These are phyloP conservation scores for Aschersonia sp. DNA, from an alignment of 2,329 filamentous ascomycete species.

Conservation along the genomic window DNA sequence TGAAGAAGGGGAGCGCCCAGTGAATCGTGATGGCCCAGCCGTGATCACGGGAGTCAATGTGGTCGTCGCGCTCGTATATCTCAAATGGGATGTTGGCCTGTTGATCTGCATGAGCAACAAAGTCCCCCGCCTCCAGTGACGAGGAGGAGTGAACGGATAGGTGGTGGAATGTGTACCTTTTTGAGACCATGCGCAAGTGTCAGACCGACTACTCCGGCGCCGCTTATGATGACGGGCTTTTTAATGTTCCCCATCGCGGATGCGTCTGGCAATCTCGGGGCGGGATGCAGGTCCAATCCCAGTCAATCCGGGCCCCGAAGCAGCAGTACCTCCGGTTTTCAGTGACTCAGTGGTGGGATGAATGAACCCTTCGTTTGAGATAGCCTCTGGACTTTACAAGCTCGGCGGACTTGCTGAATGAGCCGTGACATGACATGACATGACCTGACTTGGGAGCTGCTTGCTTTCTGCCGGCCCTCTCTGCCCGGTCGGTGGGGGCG, in stretches of 20 bases:
- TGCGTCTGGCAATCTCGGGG: background rate
- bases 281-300: background rate
- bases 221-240: conserved; percentile 20
- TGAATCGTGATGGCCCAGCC: conserved; percentile 49
- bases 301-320: too few relatives aligned
- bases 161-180: conserved; percentile 11
- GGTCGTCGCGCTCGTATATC: conserved; percentile 16
- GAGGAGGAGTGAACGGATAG: background rate
- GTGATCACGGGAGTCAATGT: conserved; percentile 17
- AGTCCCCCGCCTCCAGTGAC: too few relatives aligned
- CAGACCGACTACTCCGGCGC: conserved; percentile 22
- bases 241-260: conserved; percentile 2
- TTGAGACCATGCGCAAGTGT: conserved; percentile 21
- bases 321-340: too few relatives aligned
- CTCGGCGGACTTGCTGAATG: too few relatives aligned
- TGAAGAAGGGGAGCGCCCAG: conserved; percentile 30
- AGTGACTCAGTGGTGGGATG: too few relatives aligned
- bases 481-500: too few relatives aligned
- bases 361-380: too few relatives aligned
- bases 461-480: too few relatives aligned
- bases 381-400: too few relatives aligned
- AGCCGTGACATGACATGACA: too few relatives aligned
- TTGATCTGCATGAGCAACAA: background rate
- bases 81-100: conserved; percentile 16
- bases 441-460: too few relatives aligned